A percentile compares a stretch with the other conserved stretches of the same genome.
These are phyloP conservation scores for Gossypium gossypioides DNA, from an alignment of 441 rosid genomes.

Conservation along the genomic window DNA sequence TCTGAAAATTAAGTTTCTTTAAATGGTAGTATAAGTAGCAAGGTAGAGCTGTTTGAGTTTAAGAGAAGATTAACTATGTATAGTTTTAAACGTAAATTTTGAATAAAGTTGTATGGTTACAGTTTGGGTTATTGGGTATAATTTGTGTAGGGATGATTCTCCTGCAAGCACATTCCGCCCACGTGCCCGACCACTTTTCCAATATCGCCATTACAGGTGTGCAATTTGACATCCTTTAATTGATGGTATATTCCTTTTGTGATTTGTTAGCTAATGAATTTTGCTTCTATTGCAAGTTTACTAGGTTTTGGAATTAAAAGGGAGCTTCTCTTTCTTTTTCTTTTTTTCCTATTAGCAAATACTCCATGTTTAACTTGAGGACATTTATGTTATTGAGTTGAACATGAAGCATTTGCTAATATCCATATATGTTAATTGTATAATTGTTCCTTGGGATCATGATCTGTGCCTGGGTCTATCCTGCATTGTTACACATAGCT, in stretches of 20 bases:
- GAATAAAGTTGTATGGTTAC: background rate
- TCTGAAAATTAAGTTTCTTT: background rate
- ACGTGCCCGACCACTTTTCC: conserved; percentile 86
- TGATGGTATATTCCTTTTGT: conserved; percentile 2
- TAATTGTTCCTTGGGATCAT: background rate
- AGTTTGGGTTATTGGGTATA: conserved; percentile 8
- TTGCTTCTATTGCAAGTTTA: background rate
- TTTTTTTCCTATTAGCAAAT: background rate
- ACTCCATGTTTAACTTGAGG: background rate
- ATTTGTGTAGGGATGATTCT: conserved; percentile 70
- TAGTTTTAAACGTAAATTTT: background rate
- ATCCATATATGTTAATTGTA: background rate
- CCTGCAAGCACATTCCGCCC: conserved; percentile 84
- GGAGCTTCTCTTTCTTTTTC: background rate
- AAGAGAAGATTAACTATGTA: background rate
- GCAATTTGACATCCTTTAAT: conserved; percentile 10
- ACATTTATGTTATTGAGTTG: background rate
- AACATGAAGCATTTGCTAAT: background rate
- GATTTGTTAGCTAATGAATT: background rate
- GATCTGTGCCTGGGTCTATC: background rate
- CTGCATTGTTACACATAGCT: background rate
- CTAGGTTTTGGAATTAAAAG: conserved; percentile 1
- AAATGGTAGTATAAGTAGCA: background rate
- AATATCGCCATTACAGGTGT: conserved; percentile 94
- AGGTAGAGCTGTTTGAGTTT: background rate